Evolutionary conservation across 1,284 basidiomycete species (phyloP).

Genomic region (Neolentinus lepideus): DNA sequence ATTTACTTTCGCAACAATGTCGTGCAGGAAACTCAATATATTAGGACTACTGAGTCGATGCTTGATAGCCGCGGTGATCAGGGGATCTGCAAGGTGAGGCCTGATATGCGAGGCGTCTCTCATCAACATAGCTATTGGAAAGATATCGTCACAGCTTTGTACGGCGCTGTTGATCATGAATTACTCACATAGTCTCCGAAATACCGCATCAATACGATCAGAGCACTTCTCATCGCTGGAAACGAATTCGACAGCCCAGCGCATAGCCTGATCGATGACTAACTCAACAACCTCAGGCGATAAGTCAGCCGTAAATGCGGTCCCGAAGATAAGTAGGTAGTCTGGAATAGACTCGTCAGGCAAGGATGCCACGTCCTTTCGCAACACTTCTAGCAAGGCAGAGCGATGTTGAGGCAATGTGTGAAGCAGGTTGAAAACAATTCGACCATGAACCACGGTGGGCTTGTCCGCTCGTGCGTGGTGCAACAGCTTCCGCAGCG

Average conservation of each 20-base stretch:
- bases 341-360: not conserved
- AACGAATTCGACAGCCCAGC: slow-evolving; percentile 40
- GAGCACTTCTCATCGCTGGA: slow-evolving; percentile 20
- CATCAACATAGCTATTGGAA: slow-evolving; percentile 23
- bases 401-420: not conserved
- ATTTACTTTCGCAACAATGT: slow-evolving; percentile 33
- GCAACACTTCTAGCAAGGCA: not conserved
- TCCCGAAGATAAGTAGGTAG: not conserved
- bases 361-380: not conserved
- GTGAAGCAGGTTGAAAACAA: not conserved
- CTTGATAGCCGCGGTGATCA: slow-evolving; percentile 62
- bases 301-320: not conserved
- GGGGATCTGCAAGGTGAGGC: slow-evolving; percentile 64
- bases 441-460: not conserved
- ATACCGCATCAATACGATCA: slow-evolving; percentile 13
- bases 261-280: slow-evolving; percentile 37
- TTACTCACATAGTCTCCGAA: slow-evolving; percentile 34
- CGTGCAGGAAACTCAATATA: slow-evolving; percentile 42
- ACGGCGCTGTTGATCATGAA: slow-evolving; percentile 2
- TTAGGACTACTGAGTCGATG: slow-evolving; percentile 39
- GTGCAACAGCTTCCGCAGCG: not conserved
- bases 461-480: not conserved
- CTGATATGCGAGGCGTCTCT: slow-evolving; percentile 32
- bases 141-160: slow-evolving; percentile 1
- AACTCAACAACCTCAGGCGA: not conserved